Conservation (phyloP, 2,329 filamentous ascomycete genomes). For the Eurotiales sp. region DNA sequence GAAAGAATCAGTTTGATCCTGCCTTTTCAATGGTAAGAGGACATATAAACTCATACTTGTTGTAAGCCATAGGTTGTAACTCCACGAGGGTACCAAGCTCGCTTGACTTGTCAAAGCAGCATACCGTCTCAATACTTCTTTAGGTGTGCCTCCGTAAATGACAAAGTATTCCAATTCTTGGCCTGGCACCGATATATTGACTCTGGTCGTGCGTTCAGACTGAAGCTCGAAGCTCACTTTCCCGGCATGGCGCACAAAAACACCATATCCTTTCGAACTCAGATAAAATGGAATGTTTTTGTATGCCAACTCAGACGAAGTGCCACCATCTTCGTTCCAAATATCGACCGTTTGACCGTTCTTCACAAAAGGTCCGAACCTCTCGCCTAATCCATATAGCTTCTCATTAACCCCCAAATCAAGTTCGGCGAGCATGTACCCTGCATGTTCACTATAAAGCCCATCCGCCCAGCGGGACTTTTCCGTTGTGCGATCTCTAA, state of each 20-base stretch:
- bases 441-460: constrained; percentile 35
- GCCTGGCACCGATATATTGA: constrained; percentile 66
- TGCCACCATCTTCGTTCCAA: constrained; percentile 55
- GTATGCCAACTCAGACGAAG: constrained; percentile 37
- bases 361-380: constrained; percentile 74
- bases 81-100: constrained; percentile 66
- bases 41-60: constrained; percentile 43
- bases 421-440: constrained; percentile 38
- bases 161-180: constrained; percentile 71
- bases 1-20: not conserved
- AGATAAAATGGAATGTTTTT: constrained; percentile 42
- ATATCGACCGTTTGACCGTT: constrained; percentile 67
- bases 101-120: constrained; percentile 64
- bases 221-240: constrained; percentile 69
- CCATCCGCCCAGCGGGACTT: constrained; percentile 32
- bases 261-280: constrained; percentile 65
- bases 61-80: constrained; percentile 71
- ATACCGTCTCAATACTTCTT: constrained; percentile 67
- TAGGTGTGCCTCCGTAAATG: constrained; percentile 67
- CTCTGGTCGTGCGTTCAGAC: constrained; percentile 66
- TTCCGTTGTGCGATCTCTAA: constrained; percentile 31
- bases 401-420: constrained; percentile 54
- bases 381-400: constrained; percentile 70
- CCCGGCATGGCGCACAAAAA: constrained; percentile 70
- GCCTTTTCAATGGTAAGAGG: not conserved